These are phyloP conservation scores for Phytophthora citricola DNA, from an alignment of 352 stramenopile species.

Conservation along the genomic window DNA sequence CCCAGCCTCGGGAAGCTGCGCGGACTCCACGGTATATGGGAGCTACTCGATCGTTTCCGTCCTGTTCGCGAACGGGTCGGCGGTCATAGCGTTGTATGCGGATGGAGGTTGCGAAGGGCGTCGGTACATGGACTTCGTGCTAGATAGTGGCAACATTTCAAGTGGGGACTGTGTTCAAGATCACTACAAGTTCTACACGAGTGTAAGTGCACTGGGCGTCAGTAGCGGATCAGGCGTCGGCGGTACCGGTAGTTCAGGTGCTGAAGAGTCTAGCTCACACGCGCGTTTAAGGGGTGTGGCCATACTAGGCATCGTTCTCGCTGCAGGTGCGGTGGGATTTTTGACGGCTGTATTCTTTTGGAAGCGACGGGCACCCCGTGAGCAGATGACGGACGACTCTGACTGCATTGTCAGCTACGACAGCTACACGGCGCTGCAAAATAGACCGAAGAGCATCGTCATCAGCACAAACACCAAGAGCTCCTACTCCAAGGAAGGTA, in stretches of 20 bases:
- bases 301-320: slow-evolving; percentile 19
- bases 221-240: background rate
- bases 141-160: slow-evolving; percentile 30
- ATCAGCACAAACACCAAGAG: slow-evolving; percentile 29
- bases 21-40: slow-evolving; percentile 17
- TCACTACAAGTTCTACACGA: slow-evolving; percentile 37
- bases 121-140: slow-evolving; percentile 8
- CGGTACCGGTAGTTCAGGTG: background rate
- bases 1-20: slow-evolving; percentile 22
- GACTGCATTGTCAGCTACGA: slow-evolving; percentile 8
- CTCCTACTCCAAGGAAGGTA: slow-evolving; percentile 18
- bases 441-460: slow-evolving; percentile 18
- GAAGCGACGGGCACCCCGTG: slow-evolving; percentile 14
- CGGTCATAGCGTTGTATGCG: slow-evolving; percentile 22
- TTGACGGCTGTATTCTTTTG: slow-evolving; percentile 29
- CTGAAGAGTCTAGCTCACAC: background rate
- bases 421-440: slow-evolving; percentile 10
- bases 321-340: slow-evolving; percentile 25
- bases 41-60: slow-evolving; percentile 24
- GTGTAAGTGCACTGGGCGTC: slow-evolving; percentile 1
- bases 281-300: slow-evolving; percentile 1
- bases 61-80: slow-evolving; percentile 34
- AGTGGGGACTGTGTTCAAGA: slow-evolving; percentile 31
- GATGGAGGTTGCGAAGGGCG: slow-evolving; percentile 7
- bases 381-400: slow-evolving; percentile 2